Evolutionary conservation across 2,329 filamentous ascomycete species (phyloP).

Genomic region (Clonostachys rosea): DNA sequence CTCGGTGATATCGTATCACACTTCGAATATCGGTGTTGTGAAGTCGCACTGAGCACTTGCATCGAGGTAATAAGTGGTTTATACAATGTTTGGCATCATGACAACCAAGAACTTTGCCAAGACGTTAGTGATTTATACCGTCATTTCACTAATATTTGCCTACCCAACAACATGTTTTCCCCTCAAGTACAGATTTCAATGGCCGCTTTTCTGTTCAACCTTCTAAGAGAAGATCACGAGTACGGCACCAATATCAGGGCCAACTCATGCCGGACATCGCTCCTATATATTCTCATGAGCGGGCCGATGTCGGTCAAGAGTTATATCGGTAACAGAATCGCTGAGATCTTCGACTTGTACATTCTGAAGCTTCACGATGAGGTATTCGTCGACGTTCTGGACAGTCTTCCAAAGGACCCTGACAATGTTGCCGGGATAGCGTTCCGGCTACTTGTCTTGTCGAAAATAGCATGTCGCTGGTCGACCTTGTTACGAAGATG

Average conservation of each 20-base stretch:
- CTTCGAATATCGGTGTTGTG: conserved; percentile 66
- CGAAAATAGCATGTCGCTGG: conserved; percentile 76
- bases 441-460: conserved; percentile 71
- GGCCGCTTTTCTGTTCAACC: conserved; percentile 61
- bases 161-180: conserved; percentile 68
- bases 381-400: conserved; percentile 80
- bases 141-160: conserved; percentile 65
- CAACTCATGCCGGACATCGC: conserved; percentile 59
- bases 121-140: conserved; percentile 72
- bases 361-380: conserved; percentile 79
- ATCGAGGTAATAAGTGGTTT: conserved; percentile 65
- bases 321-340: conserved; percentile 63
- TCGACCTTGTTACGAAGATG: conserved; percentile 80
- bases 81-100: conserved; percentile 57
- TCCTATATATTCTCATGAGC: conserved; percentile 67
- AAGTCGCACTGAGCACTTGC: conserved; percentile 64
- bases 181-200: conserved; percentile 63
- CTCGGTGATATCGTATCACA: conserved; percentile 46
- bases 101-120: conserved; percentile 55
- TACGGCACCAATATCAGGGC: conserved; percentile 59
- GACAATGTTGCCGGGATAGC: conserved; percentile 79
- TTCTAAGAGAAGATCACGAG: conserved; percentile 62
- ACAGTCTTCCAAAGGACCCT: conserved; percentile 68
- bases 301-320: conserved; percentile 72
- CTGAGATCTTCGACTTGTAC: conserved; percentile 74